Evolutionary conservation across 805 yeast species (phyloP).

Genomic region (Peterozyma xylosa): DNA sequence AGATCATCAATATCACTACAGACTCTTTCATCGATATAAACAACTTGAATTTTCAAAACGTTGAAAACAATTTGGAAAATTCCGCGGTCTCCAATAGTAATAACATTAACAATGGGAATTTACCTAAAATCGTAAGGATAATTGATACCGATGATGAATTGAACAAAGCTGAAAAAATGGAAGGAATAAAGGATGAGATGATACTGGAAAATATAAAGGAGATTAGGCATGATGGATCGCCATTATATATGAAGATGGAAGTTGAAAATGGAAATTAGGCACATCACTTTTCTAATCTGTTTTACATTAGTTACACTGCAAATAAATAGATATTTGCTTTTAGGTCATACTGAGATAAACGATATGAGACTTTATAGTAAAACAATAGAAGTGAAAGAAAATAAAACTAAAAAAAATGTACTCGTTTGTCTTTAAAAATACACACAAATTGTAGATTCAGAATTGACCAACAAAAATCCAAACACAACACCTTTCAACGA

Average conservation of each 20-base stretch:
- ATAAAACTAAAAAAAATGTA: not conserved
- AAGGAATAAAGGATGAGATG: not conserved
- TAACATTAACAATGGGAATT: conserved; percentile 3
- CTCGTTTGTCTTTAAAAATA: not conserved
- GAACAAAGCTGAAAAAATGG: not conserved
- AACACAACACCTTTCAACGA: conserved; percentile 25
- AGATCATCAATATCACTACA: conserved; percentile 4
- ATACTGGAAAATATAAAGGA: not conserved
- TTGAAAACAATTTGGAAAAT: not conserved
- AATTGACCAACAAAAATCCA: conserved; percentile 32
- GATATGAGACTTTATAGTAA: not conserved
- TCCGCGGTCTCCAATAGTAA: not conserved
- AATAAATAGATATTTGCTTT: not conserved
- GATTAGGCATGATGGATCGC: not conserved
- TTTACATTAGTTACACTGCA: not conserved
- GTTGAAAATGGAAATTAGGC: not conserved
- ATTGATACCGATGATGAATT: conserved; percentile 1
- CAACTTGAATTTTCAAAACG: not conserved
- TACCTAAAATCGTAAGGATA: conserved; percentile 5
- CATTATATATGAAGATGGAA: conserved; percentile 6
- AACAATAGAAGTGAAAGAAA: not conserved
- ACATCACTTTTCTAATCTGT: not conserved
- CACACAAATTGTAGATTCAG: not conserved
- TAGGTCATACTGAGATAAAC: not conserved
- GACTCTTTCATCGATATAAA: conserved; percentile 7